These are phyloP conservation scores for Lolium multiflorum DNA, from an alignment of 176 grass and related monocot genomes.

Conservation along the genomic window DNA sequence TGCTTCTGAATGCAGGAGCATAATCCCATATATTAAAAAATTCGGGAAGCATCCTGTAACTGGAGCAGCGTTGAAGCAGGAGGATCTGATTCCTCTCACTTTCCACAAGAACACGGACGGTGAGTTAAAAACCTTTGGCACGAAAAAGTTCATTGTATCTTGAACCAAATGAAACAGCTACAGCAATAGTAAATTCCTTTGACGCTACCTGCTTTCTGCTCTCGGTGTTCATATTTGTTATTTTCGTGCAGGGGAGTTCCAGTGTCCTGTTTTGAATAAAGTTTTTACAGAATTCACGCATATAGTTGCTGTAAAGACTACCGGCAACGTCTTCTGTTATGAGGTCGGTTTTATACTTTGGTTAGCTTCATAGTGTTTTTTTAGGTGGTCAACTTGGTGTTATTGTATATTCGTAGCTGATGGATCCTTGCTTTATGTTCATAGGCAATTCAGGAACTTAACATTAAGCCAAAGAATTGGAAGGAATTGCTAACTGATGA, in stretches of 20 bases:
- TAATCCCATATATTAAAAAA: constrained; percentile 91
- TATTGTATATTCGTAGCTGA: constrained; percentile 37
- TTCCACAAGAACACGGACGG: constrained; percentile 98
- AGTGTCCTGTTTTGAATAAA: constrained; percentile 94
- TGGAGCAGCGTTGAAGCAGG: constrained; percentile 71
- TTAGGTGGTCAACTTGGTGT: constrained; percentile 2
- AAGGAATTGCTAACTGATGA: constrained; percentile 96
- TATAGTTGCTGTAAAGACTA: constrained; percentile 99
- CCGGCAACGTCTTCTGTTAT: constrained; percentile 97
- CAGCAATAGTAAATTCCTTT: constrained; percentile 9
- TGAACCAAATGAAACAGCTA: constrained; percentile 8
- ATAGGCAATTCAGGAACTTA: constrained; percentile 94
- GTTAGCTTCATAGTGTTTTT: constrained; percentile 2
- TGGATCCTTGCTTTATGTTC: constrained; percentile 11
- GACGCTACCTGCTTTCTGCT: neutral
- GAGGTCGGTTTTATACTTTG: constrained; percentile 53
- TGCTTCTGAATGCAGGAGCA: constrained; percentile 69
- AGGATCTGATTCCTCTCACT: constrained; percentile 84
- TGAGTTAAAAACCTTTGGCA: constrained; percentile 42
- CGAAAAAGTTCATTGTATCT: neutral
- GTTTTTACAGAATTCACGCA: constrained; percentile 97
- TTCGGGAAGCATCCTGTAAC: constrained; percentile 89
- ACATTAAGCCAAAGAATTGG: constrained; percentile 96
- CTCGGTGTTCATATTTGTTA: constrained; percentile 6
- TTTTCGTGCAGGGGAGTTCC: constrained; percentile 78